Conservation (phyloP, 208 protist species). For the Acanthamoeba royreba region DNA sequence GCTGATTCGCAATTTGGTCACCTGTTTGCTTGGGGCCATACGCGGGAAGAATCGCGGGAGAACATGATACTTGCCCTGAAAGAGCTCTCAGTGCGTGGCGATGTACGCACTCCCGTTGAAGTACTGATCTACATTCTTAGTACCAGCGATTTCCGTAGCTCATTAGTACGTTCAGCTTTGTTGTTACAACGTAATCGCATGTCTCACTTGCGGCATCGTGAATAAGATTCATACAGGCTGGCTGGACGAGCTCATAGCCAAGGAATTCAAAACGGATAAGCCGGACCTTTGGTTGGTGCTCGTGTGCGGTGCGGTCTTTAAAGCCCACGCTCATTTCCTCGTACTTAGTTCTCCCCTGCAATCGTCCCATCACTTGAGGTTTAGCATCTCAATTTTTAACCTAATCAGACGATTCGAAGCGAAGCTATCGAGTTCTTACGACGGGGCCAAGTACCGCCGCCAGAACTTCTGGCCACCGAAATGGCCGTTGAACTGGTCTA, state of each 20-base stretch:
- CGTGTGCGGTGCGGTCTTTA: slow-evolving; percentile 61
- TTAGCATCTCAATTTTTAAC: background rate
- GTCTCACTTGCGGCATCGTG: background rate
- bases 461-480: slow-evolving; percentile 75
- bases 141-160: slow-evolving; percentile 68
- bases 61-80: slow-evolving; percentile 75
- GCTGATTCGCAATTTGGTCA: slow-evolving; percentile 98
- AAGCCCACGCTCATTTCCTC: slow-evolving; percentile 24
- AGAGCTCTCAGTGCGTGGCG: slow-evolving; percentile 41
- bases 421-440: background rate
- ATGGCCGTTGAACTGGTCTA: slow-evolving; percentile 32
- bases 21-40: slow-evolving; percentile 92
- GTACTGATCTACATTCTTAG: slow-evolving; percentile 66
- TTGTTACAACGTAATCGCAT: background rate
- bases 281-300: slow-evolving; percentile 52
- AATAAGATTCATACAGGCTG: slow-evolving; percentile 51
- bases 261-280: slow-evolving; percentile 49
- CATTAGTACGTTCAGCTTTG: slow-evolving; percentile 74
- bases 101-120: slow-evolving; percentile 59
- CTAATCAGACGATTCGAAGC: background rate
- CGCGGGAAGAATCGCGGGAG: slow-evolving; percentile 90
- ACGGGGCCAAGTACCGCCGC: slow-evolving; percentile 79
- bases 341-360: background rate
- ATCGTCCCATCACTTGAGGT: background rate
- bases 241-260: slow-evolving; percentile 56